Evolutionary conservation across 2,329 filamentous ascomycete genomes (phyloP), one percentile per base, ranked within the genome.

Genomic region (Pezicula radicicola): DNA sequence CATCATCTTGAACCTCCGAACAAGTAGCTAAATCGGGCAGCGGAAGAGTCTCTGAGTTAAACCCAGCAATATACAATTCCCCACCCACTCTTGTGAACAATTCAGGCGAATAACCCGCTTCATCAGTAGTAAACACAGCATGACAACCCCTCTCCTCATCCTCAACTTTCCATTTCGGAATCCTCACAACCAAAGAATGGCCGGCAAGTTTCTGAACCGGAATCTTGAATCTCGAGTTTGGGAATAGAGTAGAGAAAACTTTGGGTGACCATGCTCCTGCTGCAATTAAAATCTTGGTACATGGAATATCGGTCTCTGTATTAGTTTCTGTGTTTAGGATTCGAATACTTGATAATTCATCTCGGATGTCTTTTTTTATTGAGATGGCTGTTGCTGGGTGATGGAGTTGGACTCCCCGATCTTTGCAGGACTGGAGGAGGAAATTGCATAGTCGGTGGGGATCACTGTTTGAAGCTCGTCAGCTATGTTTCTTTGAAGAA

Each of bases 31-130:
- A 59, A 1, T 73, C 68, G 0, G 89, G 88, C 9, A 93, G 70
- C 0, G 81, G 76, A 4, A 88, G 75, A 1, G 63, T 66, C 0
- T 78, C 70, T 35, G 77, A 81, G 64, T 93, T 92, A 36, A 92
- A 66, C 0, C 89, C 89, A 0, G 85, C 86, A 33, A 93, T 71
- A 66, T 89, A 93, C 18, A 93, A 80, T 51, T 89, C 80, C 1
- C 83, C 85, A 8, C 81, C 82, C 4, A 79, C 62, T 10, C 89
- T 75, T 1, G 83, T 83, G 67, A 89, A 91, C 10, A 89, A 73
- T 66, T 92, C 89, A 0, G 88, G 87, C 3, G 81, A 83, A 67
- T 86, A 90, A 0, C 75, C 77, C 3, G 70, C 70, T 0, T 81
- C 75, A 3, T 82, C 76, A 3, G 79, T 80, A 3, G 83, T 83